Base-by-base conservation (phyloP, 352 stramenopile species). In the Phytophthora lateralis region DNA sequence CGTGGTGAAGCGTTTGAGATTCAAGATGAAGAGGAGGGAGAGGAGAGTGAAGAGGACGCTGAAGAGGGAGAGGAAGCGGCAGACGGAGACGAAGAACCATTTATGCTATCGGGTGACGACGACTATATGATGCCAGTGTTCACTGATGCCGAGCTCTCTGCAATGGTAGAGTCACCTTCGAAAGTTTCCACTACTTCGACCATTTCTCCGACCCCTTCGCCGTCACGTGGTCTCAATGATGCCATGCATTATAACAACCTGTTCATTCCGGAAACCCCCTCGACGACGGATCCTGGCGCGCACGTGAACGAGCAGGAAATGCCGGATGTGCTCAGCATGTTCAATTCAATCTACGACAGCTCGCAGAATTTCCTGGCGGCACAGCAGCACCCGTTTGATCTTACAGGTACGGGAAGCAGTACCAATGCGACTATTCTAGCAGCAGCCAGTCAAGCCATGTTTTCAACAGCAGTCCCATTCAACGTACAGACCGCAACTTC, bases 291-390 rank as follows among this genome's bases (percentile, higher is more conserved):
- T 56, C 12, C 55, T n/a, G 38, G 54, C n/a, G 3, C 37, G 50
- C 9, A 21, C 41, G 62, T 68, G 11, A 69, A 29, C 37, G 76
- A 77, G 4, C 72, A 82, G 8, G 78, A 85, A 17, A 80, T 88
- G 18, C 76, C 80, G 0, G 71, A 86, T 24, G 86, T 91, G 26
- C 71, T 90, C 15, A 80, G 75, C 45, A 54, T 93, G 48, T 90
- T 90, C 39, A 90, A 71, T 59, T 80, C 82, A 2, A 86, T 91
- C 42, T 83, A 90, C 60, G 55, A 60, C 39, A 74, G 59, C 34
- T 62, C 68, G 11, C 63, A 69, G 26, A 59, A 55, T 21, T 76
- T 67, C 55, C 41, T 61, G 11, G 26, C 24, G 26, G 30, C 48
- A 0, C 58, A 67, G 21, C 60, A 73, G 20, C 50, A 66, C 49